phyloP scores from a whole-genome alignment of 2,329 filamentous ascomycete species.

The Ambrosiella cleistominuta region DNA sequence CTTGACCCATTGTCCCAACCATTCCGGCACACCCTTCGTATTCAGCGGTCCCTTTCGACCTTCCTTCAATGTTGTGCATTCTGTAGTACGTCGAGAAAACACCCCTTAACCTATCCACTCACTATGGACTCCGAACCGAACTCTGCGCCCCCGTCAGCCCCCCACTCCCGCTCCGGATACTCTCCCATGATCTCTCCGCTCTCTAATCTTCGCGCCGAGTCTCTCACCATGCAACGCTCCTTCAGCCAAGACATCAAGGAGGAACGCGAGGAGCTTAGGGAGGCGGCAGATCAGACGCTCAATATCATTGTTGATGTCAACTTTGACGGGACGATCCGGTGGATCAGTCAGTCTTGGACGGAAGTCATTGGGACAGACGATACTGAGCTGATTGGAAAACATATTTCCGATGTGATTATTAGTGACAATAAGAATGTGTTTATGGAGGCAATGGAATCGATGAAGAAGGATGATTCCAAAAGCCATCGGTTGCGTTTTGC shows the following conservation, averaged over 20 bases:
- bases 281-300: slow-evolving; percentile 87
- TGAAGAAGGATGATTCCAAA: slow-evolving; percentile 82
- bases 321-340: slow-evolving; percentile 76
- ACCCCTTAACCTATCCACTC: background rate
- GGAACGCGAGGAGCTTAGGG: slow-evolving; percentile 81
- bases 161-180: slow-evolving; percentile 3
- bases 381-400: slow-evolving; percentile 54
- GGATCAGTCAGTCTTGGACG: slow-evolving; percentile 91
- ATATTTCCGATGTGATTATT: slow-evolving; percentile 65
- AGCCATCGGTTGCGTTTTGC: slow-evolving; percentile 80
- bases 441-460: slow-evolving; percentile 64
- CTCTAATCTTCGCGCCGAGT: slow-evolving; percentile 32
- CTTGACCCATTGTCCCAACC: too few species aligned
- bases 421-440: slow-evolving; percentile 66
- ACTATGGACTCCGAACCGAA: background rate
- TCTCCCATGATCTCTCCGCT: slow-evolving; percentile 19
- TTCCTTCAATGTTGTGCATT: too few species aligned
- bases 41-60: too few species aligned
- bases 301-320: slow-evolving; percentile 93
- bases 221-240: slow-evolving; percentile 42
- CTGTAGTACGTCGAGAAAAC: too few species aligned
- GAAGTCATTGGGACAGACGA: slow-evolving; percentile 73
- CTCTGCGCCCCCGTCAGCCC: background rate
- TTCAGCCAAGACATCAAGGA: slow-evolving; percentile 82
- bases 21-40: too few species aligned